Evolutionary conservation across 1,139 yeast genomes (phyloP).

Genomic region (Pichia sp.): DNA sequence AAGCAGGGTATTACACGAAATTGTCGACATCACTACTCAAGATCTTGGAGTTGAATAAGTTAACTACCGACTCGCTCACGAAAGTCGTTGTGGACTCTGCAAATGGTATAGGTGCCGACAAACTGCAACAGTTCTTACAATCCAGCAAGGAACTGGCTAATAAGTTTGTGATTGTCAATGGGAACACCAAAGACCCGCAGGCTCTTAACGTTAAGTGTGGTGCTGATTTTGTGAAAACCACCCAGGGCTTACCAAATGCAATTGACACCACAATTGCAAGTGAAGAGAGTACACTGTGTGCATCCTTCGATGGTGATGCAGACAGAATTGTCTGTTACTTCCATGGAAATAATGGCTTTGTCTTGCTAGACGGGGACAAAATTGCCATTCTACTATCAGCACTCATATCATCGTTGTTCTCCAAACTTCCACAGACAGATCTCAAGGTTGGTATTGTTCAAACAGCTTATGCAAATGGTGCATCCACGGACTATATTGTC

Average conservation of each 20-base stretch:
- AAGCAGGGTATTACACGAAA: conserved; percentile 65
- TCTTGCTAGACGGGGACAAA: conserved; percentile 88
- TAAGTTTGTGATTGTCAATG: conserved; percentile 47
- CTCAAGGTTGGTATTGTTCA: conserved; percentile 80
- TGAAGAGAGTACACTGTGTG: conserved; percentile 42
- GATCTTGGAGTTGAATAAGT: conserved; percentile 21
- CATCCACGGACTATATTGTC: conserved; percentile 68
- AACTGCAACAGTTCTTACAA: conserved; percentile 34
- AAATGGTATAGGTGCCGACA: conserved; percentile 93
- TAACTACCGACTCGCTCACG: conserved; percentile 27
- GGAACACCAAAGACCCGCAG: conserved; percentile 45
- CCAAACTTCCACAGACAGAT: conserved; percentile 15
- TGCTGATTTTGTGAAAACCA: conserved; percentile 91
- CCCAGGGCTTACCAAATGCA: conserved; percentile 68
- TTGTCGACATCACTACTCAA: conserved; percentile 32
- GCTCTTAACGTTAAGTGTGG: conserved; percentile 78
- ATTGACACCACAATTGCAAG: conserved; percentile 27
- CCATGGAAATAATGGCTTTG: conserved; percentile 46
- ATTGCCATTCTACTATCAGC: conserved; percentile 77
- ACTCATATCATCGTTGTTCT: conserved; percentile 18
- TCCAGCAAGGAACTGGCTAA: conserved; percentile 32
- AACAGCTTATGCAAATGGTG: conserved; percentile 97
- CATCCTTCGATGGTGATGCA: conserved; percentile 97
- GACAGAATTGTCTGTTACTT: conserved; percentile 82
- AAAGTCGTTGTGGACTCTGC: conserved; percentile 75